Evolutionary conservation across 2,329 filamentous ascomycete genomes (phyloP).

Genomic region (Colletotrichum tabaci): DNA sequence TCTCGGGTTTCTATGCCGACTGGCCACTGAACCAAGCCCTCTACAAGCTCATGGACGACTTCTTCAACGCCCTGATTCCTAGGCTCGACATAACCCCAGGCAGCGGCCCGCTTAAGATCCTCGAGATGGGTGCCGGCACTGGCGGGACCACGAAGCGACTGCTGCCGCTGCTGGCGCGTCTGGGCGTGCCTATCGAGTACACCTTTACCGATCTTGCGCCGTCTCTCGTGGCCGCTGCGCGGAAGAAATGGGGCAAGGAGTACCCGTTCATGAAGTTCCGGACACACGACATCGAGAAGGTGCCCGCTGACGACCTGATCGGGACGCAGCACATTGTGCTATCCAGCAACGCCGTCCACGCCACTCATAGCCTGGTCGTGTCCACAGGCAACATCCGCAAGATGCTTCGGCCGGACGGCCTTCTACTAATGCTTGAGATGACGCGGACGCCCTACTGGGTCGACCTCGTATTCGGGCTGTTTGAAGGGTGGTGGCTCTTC

Average conservation of each 20-base stretch:
- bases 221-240: background rate
- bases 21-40: conserved; percentile 53
- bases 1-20: conserved; percentile 54
- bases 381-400: background rate
- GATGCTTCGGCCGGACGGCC: background rate
- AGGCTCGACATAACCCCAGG: background rate
- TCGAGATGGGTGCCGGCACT: conserved; percentile 3
- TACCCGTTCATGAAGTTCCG: background rate
- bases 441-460: conserved; percentile 45
- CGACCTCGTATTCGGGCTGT: conserved; percentile 50
- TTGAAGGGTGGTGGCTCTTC: conserved; percentile 55
- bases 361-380: background rate
- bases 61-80: background rate
- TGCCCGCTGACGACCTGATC: background rate
- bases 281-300: background rate
- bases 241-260: background rate
- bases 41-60: conserved; percentile 50
- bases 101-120: background rate
- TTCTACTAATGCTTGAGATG: conserved; percentile 40
- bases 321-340: background rate
- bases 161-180: background rate
- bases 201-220: background rate
- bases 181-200: background rate
- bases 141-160: conserved; percentile 1
- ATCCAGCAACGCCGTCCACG: background rate